Percentiles rank a stretch among this genome's conserved stretches.
phyloP scores from a whole-genome alignment of 768 basidiomycete genomes.

The Cystofilobasidium capitatum region DNA sequence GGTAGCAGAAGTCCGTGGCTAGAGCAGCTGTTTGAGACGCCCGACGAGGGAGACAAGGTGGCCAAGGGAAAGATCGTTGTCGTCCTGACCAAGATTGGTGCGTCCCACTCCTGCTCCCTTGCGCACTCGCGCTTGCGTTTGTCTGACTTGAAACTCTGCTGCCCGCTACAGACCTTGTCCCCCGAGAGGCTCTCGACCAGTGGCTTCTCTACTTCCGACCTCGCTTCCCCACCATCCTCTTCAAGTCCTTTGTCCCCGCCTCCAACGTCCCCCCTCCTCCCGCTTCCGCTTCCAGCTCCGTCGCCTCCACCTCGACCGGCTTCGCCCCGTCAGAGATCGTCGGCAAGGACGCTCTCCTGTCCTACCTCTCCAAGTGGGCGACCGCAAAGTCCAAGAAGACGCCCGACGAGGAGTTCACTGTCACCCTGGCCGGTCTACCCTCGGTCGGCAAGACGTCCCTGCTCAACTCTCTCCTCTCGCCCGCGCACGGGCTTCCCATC shows the following conservation, averaged over 20 bases:
- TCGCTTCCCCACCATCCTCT: conserved; percentile 57
- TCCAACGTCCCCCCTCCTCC: conserved; percentile 19
- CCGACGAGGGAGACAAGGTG: conserved; percentile 38
- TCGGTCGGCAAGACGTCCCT: conserved; percentile 77
- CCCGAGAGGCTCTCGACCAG: conserved; percentile 59
- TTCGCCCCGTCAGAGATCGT: conserved; percentile 21
- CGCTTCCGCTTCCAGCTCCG: conserved; percentile 9
- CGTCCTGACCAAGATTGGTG: conserved; percentile 82
- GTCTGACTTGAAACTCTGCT: not conserved
- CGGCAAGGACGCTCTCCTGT: conserved; percentile 32
- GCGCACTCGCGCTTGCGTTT: not conserved
- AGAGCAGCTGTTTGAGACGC: conserved; percentile 46
- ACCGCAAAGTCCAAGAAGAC: conserved; percentile 47
- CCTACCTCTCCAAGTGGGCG: conserved; percentile 39
- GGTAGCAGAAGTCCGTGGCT: conserved; percentile 57
- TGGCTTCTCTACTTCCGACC: conserved; percentile 60
- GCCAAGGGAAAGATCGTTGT: conserved; percentile 50
- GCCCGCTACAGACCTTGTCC: conserved; percentile 55
- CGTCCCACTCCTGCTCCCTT: conserved; percentile 33
- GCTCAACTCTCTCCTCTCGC: conserved; percentile 61
- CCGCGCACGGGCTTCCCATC: conserved; percentile 46
- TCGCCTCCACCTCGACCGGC: conserved; percentile 12
- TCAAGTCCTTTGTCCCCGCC: conserved; percentile 50
- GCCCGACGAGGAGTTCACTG: conserved; percentile 49
- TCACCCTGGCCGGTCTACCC: conserved; percentile 73